Percentiles rank a stretch among this genome's conserved stretches.
These are phyloP conservation scores for Colletotrichum shisoi DNA, from an alignment of 2,329 filamentous ascomycete genomes.

Conservation along the genomic window DNA sequence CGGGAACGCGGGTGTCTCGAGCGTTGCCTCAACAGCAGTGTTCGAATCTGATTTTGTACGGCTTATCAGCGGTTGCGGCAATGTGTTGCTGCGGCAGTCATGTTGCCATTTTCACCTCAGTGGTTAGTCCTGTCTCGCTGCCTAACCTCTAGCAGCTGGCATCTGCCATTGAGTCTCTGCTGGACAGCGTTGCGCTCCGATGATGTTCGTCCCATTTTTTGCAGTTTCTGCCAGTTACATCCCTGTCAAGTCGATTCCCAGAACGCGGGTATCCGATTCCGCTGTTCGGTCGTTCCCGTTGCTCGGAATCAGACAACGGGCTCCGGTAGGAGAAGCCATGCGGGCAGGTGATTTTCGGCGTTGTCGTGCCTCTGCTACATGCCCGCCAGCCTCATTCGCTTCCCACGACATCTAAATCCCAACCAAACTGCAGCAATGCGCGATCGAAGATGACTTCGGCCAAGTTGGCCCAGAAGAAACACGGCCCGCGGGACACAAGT, in stretches of 20 bases:
- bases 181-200: not conserved
- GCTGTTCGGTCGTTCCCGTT: not conserved
- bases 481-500: not conserved
- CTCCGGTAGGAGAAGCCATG: not conserved
- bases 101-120: conserved; percentile 6
- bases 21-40: conserved; percentile 12
- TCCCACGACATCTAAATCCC: not conserved
- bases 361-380: not conserved
- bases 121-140: not conserved
- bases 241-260: conserved; percentile 12
- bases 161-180: not conserved
- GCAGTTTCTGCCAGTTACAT: conserved; percentile 13
- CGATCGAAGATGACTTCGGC: not conserved
- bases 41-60: not conserved
- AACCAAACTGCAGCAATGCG: not conserved
- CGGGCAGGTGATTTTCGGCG: not conserved
- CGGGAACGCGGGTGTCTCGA: conserved; percentile 27
- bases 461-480: not conserved
- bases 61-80: not conserved
- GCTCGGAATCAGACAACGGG: not conserved
- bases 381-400: not conserved
- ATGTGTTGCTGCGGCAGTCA: conserved; percentile 10
- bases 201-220: conserved; percentile 30
- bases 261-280: conserved; percentile 1
- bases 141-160: not conserved